A percentile compares a stretch with the other conserved stretches of the same genome.
Conservation (phyloP, 164 flowering plant species). For the Sextonia rubra region DNA sequence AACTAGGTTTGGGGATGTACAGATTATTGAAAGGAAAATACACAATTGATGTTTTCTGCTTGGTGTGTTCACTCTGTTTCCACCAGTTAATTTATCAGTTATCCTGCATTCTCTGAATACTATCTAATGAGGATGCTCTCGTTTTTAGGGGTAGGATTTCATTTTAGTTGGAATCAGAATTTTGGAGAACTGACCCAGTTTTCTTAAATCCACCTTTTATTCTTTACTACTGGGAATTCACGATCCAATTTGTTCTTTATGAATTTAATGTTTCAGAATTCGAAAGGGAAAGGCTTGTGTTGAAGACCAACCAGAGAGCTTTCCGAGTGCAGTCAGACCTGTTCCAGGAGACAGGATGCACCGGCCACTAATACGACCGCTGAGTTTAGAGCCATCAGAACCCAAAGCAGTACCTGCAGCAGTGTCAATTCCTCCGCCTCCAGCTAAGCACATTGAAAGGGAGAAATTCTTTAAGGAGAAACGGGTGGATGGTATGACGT, state of each 20-base stretch:
- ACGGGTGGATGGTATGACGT: constrained; percentile 42
- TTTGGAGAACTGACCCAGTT: too few species aligned
- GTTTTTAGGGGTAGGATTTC: too few species aligned
- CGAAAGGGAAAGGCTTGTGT: constrained; percentile 88
- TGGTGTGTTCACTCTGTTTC: too few species aligned
- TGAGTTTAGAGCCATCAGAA: constrained; percentile 38
- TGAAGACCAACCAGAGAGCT: constrained; percentile 38
- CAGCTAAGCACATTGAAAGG: constrained; percentile 76
- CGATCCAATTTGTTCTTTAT: background rate
- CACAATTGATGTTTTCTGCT: too few species aligned
- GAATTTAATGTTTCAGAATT: constrained; percentile 35
- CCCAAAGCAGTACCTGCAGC: constrained; percentile 20
- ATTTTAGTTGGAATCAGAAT: too few species aligned
- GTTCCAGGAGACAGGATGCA: constrained; percentile 45
- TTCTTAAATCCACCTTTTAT: too few species aligned
- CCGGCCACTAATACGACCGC: constrained; percentile 75
- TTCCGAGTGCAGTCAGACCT: constrained; percentile 40
- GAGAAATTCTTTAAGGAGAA: constrained; percentile 83
- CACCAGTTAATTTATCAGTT: too few species aligned
- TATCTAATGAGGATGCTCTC: too few species aligned
- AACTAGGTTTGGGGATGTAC: too few species aligned
- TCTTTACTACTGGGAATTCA: background rate
- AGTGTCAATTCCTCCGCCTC: constrained; percentile 81
- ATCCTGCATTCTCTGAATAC: too few species aligned
- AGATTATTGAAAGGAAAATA: too few species aligned